These are phyloP conservation scores for Brassica balearica DNA, from an alignment of 441 rosid species.

Conservation along the genomic window DNA sequence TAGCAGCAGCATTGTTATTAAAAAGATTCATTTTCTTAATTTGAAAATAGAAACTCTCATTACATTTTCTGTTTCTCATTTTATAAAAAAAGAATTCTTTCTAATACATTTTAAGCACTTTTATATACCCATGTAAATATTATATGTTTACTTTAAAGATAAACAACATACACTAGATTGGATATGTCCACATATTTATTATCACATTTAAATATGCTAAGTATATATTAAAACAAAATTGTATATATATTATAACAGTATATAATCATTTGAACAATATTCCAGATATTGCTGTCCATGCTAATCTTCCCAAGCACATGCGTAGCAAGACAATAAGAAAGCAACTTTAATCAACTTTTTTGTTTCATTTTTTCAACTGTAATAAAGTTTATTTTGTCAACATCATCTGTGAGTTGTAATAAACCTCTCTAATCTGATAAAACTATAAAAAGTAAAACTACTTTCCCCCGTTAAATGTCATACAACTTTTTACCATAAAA, in stretches of 20 bases:
- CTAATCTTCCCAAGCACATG: conserved; percentile 32
- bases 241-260: conserved; percentile 1
- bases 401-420: conserved; percentile 16
- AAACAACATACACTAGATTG: background rate
- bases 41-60: no score
- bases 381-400: conserved; percentile 25
- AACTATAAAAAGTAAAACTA: conserved; percentile 11
- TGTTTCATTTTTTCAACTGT: background rate
- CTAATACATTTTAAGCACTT: background rate
- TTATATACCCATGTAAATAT: background rate
- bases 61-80: background rate
- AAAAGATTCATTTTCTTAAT: no score
- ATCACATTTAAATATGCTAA: conserved; percentile 8
- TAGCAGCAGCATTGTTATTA: no score
- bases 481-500: background rate
- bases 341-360: background rate
- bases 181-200: background rate
- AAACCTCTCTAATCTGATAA: background rate
- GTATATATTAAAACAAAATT: background rate
- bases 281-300: conserved; percentile 33
- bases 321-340: conserved; percentile 14
- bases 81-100: background rate
- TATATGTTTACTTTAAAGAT: background rate
- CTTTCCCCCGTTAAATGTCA: background rate
- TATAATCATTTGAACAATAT: conserved; percentile 17